Percentiles rank a stretch among this genome's conserved stretches.
phyloP scores from a whole-genome alignment of 257 asterid genomes.

The Nicotiana attenuata region DNA sequence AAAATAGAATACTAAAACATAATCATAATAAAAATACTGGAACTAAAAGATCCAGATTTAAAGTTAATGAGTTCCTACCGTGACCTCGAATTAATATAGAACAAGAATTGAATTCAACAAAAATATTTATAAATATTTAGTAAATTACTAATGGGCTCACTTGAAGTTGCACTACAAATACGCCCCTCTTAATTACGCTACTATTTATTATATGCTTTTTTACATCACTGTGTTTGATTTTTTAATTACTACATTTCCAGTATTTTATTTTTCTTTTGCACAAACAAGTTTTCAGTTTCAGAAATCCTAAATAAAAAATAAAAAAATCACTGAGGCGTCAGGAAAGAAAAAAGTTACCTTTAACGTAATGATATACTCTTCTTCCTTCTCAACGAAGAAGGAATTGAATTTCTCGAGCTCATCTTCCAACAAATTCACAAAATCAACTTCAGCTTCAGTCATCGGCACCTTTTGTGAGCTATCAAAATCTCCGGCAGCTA shows the following conservation, averaged over 20 bases:
- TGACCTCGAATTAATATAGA: no score
- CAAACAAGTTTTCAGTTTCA: background rate
- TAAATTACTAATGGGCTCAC: no score
- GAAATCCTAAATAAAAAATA: background rate
- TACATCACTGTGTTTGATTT: background rate
- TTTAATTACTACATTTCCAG: background rate
- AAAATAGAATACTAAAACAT: no score
- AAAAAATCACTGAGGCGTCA: background rate
- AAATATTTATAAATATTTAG: no score
- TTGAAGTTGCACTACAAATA: no score
- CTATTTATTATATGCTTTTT: background rate
- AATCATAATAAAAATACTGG: no score
- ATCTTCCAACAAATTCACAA: conserved; percentile 70
- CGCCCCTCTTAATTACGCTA: background rate
- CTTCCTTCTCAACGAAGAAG: conserved; percentile 85
- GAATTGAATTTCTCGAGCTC: conserved; percentile 89
- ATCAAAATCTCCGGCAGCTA: conserved; percentile 12
- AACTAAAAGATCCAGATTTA: no score
- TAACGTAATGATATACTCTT: conserved; percentile 74
- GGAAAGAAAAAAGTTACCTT: conserved; percentile 34
- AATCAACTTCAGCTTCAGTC: conserved; percentile 66
- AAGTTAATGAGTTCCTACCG: no score
- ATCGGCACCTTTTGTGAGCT: conserved; percentile 32
- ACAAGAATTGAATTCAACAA: no score
- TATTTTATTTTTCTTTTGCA: background rate